Base-by-base conservation (phyloP, 257 asterid species). In the Plantago ovata region DNA sequence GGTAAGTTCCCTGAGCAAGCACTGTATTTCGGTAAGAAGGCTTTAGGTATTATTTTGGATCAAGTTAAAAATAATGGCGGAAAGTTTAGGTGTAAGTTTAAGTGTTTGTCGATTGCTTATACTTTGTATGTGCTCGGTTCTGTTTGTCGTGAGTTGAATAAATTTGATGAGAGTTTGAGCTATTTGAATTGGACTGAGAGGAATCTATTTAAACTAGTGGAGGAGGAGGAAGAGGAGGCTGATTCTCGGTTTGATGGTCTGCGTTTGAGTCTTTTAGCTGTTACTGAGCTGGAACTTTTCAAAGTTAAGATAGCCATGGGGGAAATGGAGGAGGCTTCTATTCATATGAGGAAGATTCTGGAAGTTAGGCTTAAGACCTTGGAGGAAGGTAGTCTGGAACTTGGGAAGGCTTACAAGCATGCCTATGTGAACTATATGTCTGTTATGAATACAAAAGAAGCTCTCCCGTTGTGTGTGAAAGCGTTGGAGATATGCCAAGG, bases 1-100 rank as follows among this genome's bases (percentile, higher is more conserved):
- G 22, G 50, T 6, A 20, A 3, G 0, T n/a, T 8, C 0, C 18
- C 22, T 45, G 21, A 13, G 9, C 7, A 45, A 8, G 20, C 14
- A 15, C 21, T 45, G 19, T 8, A 1, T 42, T 42, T 8, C 15
- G 50, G 50, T 45, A 45, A 43, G 18, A 43, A 9, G 96, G 98
- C 78, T 28, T 28, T 28, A 6, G 4, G 6, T 2, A n/a, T n/a
- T n/a, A n/a, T n/a, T n/a, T n/a, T n/a, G n/a, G n/a, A n/a, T n/a
- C n/a, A n/a, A n/a, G n/a, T n/a, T n/a, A n/a, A n/a, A n/a, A n/a
- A n/a, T n/a, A n/a, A n/a, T n/a, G n/a, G n/a, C n/a, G n/a, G n/a
- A n/a, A n/a, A n/a, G n/a, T n/a, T n/a, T n/a, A n/a, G n/a, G n/a
- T n/a, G n/a, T n/a, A n/a, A n/a, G n/a, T n/a, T n/a, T n/a, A n/a